Base-by-base conservation (phyloP, 768 basidiomycete species). In the Lentinula lateritia region DNA sequence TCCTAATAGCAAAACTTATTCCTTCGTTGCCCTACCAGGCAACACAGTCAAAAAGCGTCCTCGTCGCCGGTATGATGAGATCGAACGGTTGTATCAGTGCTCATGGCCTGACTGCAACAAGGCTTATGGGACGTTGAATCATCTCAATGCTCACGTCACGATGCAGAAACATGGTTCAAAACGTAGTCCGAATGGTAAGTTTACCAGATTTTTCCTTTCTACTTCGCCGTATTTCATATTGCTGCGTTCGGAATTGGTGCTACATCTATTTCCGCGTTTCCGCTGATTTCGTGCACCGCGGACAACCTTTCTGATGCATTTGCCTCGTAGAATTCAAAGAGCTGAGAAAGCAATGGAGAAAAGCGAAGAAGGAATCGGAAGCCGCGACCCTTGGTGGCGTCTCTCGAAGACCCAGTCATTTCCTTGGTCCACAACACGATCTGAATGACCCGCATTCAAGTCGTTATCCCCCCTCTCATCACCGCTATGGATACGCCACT, bases 91-190 rank as follows among this genome's bases (percentile, higher is more conserved):
- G 57, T 98, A 98, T 71, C 83, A 84, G 60, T 98, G 95, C 78
- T 88, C 88, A 54, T 92, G 86, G 83, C 83, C 82, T 4, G 80
- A 85, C 48, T 88, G 86, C 65, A 80, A 85, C 60, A 96, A 96
- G 76, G 82, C 91, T 32, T 97, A 96, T 69, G 95, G 95, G 35
- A 97, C 95, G 4, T 80, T 98, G 53, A 98, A 99, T 71, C 96
- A 99, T 74, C 81, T 99, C 63, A 99, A 99, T 71, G 94, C 95
- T 35, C 96, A 99, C 72, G 93, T 98, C 61, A 90, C 88, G n/a
- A 97, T 97, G 92, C 96, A 98, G 73, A 92, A 92, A 73, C 96
- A 99, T 71, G 96, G 96, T 46, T 60, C 79, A 15, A 98, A 96
- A 76, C 84, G 95, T 60, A 89, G 85, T 71, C 96, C 96, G 12